These are phyloP conservation scores for Lasiodiplodia sp. DNA, from an alignment of 2,329 filamentous ascomycete species.

Conservation along the genomic window DNA sequence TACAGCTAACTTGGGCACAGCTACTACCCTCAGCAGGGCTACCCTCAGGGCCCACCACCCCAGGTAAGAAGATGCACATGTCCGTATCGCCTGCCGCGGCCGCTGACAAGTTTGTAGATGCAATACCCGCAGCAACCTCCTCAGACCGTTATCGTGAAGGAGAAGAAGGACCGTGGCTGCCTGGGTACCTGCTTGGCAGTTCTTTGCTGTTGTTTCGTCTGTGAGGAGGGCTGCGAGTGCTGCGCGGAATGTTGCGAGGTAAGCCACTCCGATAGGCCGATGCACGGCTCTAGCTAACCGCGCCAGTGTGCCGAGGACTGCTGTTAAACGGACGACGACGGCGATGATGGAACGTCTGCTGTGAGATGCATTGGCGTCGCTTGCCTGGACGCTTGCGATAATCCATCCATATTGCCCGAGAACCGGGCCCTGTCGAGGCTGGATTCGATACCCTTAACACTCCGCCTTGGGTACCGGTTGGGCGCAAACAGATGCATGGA, in stretches of 20 bases:
- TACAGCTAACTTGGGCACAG: background rate
- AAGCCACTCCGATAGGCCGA: slow-evolving; percentile 40
- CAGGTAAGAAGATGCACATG: background rate
- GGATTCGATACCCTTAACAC: slow-evolving; percentile 29
- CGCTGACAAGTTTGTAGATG: slow-evolving; percentile 42
- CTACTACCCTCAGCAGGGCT: slow-evolving; percentile 33
- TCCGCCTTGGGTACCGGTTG: slow-evolving; percentile 20
- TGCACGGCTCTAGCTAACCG: slow-evolving; percentile 25
- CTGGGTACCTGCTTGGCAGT: slow-evolving; percentile 60
- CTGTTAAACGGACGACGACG: slow-evolving; percentile 34
- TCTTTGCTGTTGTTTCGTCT: slow-evolving; percentile 70
- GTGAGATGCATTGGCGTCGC: slow-evolving; percentile 3
- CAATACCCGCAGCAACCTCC: slow-evolving; percentile 60
- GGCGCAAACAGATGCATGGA: slow-evolving; percentile 14
- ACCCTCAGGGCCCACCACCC: slow-evolving; percentile 25
- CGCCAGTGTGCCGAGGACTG: slow-evolving; percentile 43
- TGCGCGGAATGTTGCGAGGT: slow-evolving; percentile 67
- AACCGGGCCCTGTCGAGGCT: background rate
- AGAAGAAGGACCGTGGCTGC: slow-evolving; percentile 61
- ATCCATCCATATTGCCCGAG: background rate
- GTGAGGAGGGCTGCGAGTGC: slow-evolving; percentile 70
- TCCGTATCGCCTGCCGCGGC: background rate
- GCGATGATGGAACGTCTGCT: background rate
- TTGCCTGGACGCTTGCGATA: slow-evolving; percentile 11
- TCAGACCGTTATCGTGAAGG: slow-evolving; percentile 48